Evolutionary conservation across 805 yeast species (phyloP).

Genomic region (Yarrowia divulgata): DNA sequence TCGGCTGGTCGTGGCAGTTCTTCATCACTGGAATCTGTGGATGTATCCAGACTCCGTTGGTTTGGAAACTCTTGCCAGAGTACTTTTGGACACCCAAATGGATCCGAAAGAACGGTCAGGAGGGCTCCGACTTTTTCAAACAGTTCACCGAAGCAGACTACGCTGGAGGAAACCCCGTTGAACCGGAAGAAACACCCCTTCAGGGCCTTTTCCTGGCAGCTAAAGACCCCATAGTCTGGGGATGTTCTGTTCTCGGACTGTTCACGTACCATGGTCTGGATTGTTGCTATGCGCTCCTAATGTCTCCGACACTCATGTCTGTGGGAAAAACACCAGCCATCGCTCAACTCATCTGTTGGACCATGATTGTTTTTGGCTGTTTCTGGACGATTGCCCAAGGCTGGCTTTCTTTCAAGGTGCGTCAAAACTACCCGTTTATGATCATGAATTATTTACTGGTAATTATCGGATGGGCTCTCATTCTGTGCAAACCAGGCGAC

Average conservation of each 20-base stretch:
- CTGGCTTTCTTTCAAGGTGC: neutral
- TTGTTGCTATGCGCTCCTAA: neutral
- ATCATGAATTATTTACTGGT: neutral
- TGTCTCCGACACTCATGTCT: slow-evolving; percentile 1
- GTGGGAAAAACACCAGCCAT: neutral
- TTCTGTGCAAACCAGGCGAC: slow-evolving; percentile 3
- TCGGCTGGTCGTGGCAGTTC: slow-evolving; percentile 15
- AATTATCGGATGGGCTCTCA: slow-evolving; percentile 13
- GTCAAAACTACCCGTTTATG: neutral
- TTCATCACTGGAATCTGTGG: slow-evolving; percentile 12
- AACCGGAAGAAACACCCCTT: neutral
- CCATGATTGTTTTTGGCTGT: slow-evolving; percentile 15
- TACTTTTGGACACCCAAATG: slow-evolving; percentile 8
- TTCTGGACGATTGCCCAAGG: slow-evolving; percentile 7
- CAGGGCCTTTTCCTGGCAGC: neutral
- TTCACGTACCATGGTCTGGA: slow-evolving; percentile 15
- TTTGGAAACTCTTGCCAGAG: slow-evolving; percentile 7
- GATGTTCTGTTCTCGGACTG: neutral
- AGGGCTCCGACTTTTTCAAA: slow-evolving; percentile 1
- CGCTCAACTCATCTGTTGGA: slow-evolving; percentile 14
- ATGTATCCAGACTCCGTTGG: slow-evolving; percentile 8
- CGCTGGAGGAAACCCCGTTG: slow-evolving; percentile 5
- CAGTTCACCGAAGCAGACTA: neutral
- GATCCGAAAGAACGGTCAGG: slow-evolving; percentile 1
- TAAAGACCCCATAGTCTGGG: slow-evolving; percentile 1